Base-by-base conservation (phyloP, 2,329 filamentous ascomycete genomes). In the Dichotomopilus funicola region DNA sequence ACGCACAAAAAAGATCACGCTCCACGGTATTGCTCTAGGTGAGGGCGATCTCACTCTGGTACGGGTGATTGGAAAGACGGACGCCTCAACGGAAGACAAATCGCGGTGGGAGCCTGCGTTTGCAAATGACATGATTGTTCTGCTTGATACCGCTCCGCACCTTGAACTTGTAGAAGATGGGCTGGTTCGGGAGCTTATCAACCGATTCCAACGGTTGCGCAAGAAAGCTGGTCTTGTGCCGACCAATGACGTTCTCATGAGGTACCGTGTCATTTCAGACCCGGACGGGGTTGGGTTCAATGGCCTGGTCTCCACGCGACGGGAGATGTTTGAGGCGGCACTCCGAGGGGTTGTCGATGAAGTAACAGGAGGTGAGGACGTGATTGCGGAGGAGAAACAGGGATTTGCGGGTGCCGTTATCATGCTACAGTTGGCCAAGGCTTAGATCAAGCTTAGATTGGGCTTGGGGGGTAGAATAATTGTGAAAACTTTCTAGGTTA, bases 201-300 rank as follows among this genome's bases (percentile, higher is more conserved):
- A 95, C 71, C 86, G 92, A 42, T 88, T 99, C 27, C 94, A 99
- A 74, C 83, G 89, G 63, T 78, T 97, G 60, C 85, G 94, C 62
- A 99, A 99, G 82, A 94, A 94, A 76, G 91, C 91, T 6, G 90
- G 90, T 0, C 78, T 99, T 51, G 83, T 91, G 61, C 85, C 91
- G 1, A 97, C 92, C 0, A 94, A 99, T 67, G 94, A 97, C 67
- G 86, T 99, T 60, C 89, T 87, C 74, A 96, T 99, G 88, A 88
- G 95, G 71, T 97, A 96, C 74, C 79, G 79, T 56, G 83, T 97
- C 5, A 73, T 95, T 49, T 79, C 82, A 6, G 91, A 96, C 67
- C 88, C 89, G 0, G 88, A 94, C 2, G 79, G 82, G 45, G 79
- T 91, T 57, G 89, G 89, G 4, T 71, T 96, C 33, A 82, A 79